phyloP scores from a whole-genome alignment of 257 asterid species.

The Fraxinus anomala region DNA sequence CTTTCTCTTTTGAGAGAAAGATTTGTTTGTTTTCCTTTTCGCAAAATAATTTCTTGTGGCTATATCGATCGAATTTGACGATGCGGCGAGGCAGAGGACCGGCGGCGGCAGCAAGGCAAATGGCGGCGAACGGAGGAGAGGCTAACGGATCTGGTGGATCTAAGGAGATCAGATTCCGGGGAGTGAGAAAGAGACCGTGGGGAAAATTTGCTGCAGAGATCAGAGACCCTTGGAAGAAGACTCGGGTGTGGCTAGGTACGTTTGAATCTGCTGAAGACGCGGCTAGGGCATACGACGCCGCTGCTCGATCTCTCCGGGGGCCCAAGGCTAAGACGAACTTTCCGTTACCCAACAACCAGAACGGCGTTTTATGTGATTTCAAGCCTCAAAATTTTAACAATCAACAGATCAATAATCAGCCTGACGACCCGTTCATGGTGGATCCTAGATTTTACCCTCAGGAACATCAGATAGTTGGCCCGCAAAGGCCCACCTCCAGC shows the following conservation, averaged over 20 bases:
- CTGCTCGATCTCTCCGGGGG: constrained; percentile 68
- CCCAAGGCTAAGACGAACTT: constrained; percentile 70
- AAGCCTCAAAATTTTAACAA: constrained; percentile 33
- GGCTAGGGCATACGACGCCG: constrained; percentile 72
- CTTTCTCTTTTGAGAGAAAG: background rate
- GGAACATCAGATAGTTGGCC: constrained; percentile 47
- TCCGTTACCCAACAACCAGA: constrained; percentile 33
- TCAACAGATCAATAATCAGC: constrained; percentile 21
- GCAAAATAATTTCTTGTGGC: background rate
- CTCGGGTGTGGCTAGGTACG: constrained; percentile 79
- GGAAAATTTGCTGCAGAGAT: constrained; percentile 78
- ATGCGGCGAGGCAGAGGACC: constrained; percentile 62
- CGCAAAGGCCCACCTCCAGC: constrained; percentile 64
- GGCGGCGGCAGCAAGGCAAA: constrained; percentile 27
- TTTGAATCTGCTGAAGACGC: constrained; percentile 81
- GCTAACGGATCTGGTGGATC: constrained; percentile 58
- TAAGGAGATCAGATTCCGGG: constrained; percentile 62
- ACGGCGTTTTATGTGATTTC: constrained; percentile 30
- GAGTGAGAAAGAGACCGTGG: constrained; percentile 79
- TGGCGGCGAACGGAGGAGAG: constrained; percentile 32
- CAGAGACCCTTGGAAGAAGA: constrained; percentile 73
- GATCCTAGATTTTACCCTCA: constrained; percentile 45
- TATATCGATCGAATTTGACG: constrained; percentile 24
- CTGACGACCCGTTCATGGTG: constrained; percentile 32
- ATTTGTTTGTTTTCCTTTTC: background rate